Evolutionary conservation across 768 basidiomycete species (phyloP).

Genomic region (Trametes maxima): DNA sequence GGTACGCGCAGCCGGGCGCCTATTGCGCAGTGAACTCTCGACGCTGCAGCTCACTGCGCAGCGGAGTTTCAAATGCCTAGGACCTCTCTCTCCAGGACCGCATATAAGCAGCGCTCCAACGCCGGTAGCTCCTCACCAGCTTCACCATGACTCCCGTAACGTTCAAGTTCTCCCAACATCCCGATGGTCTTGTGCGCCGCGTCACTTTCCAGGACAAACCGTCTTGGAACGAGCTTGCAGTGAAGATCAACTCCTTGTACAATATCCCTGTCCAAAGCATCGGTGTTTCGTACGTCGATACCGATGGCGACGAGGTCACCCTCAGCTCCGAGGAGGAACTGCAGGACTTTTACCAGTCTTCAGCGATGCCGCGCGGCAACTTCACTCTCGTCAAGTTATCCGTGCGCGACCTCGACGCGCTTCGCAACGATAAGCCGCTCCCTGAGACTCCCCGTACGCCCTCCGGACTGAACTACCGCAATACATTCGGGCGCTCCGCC

Average conservation of each 20-base stretch:
- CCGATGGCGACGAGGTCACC: slow-evolving; percentile 76
- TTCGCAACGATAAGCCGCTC: slow-evolving; percentile 37
- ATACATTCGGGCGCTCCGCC: slow-evolving; percentile 59
- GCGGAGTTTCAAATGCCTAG: slow-evolving; percentile 23
- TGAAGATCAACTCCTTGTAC: slow-evolving; percentile 57
- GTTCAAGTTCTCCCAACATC: slow-evolving; percentile 65
- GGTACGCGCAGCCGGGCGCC: slow-evolving; percentile 17
- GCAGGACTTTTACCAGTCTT: slow-evolving; percentile 62
- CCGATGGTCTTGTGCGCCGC: slow-evolving; percentile 60
- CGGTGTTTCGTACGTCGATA: slow-evolving; percentile 72
- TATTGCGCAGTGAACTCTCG: slow-evolving; percentile 7
- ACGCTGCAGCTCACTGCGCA: slow-evolving; percentile 27
- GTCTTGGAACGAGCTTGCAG: slow-evolving; percentile 57
- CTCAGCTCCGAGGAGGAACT: slow-evolving; percentile 77
- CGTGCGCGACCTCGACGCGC: slow-evolving; percentile 57
- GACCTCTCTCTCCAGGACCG: not conserved
- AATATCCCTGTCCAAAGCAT: slow-evolving; percentile 58
- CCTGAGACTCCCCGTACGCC: slow-evolving; percentile 35
- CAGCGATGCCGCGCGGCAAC: slow-evolving; percentile 22
- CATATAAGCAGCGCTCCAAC: slow-evolving; percentile 13
- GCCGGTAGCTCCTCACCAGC: slow-evolving; percentile 21
- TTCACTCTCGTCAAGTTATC: slow-evolving; percentile 54
- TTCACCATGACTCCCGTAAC: slow-evolving; percentile 48
- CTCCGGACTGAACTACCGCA: slow-evolving; percentile 42
- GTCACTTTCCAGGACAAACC: slow-evolving; percentile 54